These are phyloP conservation scores for Neurospora sp. DNA, from an alignment of 495 filamentous ascomycete genomes.

Conservation along the genomic window DNA sequence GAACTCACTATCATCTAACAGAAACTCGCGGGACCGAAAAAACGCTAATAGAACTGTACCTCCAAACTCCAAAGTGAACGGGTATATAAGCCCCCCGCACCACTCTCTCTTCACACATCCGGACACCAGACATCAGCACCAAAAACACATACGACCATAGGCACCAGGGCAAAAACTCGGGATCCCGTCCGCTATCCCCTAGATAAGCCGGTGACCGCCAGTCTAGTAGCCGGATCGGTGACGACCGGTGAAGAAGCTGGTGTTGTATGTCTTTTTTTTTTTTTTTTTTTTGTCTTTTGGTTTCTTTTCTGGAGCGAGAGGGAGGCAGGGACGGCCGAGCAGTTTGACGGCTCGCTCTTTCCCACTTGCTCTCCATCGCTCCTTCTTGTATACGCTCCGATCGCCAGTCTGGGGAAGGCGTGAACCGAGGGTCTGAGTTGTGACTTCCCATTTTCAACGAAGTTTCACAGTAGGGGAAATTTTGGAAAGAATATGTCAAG, in stretches of 20 bases:
- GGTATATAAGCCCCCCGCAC: neutral
- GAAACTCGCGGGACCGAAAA: neutral
- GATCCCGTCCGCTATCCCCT: constrained; percentile 44
- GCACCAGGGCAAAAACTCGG: constrained; percentile 21
- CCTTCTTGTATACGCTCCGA: neutral
- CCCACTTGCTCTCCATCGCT: neutral
- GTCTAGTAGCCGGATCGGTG: neutral
- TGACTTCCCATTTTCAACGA: neutral
- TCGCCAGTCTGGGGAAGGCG: neutral
- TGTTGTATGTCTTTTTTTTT: neutral
- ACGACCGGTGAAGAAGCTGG: neutral
- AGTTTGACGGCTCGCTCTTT: neutral
- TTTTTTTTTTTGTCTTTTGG: too few relatives aligned
- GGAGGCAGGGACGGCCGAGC: neutral
- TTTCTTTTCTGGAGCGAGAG: too few relatives aligned
- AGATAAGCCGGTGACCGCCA: constrained; percentile 11
- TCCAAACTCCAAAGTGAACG: neutral
- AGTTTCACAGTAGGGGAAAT: neutral
- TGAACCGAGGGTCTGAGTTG: neutral
- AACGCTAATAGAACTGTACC: neutral
- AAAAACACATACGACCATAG: neutral
- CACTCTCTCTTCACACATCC: neutral
- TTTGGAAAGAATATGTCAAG: neutral
- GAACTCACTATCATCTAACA: neutral
- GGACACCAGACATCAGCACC: neutral